Base-by-base conservation (phyloP, 106 monocot species). In the Dactylorhiza incarnata region DNA sequence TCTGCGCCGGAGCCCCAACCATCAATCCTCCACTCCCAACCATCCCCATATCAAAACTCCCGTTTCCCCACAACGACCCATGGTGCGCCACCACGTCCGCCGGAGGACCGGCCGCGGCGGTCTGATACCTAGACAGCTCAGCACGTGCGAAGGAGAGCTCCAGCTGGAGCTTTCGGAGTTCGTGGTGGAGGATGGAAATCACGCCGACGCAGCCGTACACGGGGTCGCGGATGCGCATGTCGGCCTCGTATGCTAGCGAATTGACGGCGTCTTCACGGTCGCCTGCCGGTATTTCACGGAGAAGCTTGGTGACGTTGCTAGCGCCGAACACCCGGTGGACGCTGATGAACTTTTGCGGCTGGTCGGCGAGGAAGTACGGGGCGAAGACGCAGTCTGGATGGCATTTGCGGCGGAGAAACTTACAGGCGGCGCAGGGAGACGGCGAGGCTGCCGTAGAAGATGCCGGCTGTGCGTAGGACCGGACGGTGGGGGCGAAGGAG, bases 321-420 rank as follows among this genome's bases (percentile, higher is more conserved):
- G 92, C 92, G 9, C 92, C 92, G 82, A 93, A 93, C 17, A 93
- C 89, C 45, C 85, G 84, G 85, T 93, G 92, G 17, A 93, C 92
- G 85, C 84, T 82, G 16, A 87, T 77, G 81, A 93, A 93, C 82
- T 93, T 93, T 56, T 87, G 85, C 51, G 92, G 92, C 73, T 93
- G 79, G 78, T 93, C 92, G 44, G 92, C 89, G 47, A 85, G 92
- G 77, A 92, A 92, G 81, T 92, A 92, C 13, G 92, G 92, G 16
- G 92, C 89, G 80, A 93, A 93, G 44, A 93, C 80, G 84, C 92
- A 93, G 66, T 89, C 92, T 48, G 89, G 92, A 56, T 89, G 92
- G 85, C 92, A 93, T 79, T 93, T 93, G 2, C 92, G 87, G 11
- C 92, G 89, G 13, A 93, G 92, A 76, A 93, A 93, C 75, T 93